Base-by-base conservation (phyloP, 768 basidiomycete species). In the Lactarius psammicola region DNA sequence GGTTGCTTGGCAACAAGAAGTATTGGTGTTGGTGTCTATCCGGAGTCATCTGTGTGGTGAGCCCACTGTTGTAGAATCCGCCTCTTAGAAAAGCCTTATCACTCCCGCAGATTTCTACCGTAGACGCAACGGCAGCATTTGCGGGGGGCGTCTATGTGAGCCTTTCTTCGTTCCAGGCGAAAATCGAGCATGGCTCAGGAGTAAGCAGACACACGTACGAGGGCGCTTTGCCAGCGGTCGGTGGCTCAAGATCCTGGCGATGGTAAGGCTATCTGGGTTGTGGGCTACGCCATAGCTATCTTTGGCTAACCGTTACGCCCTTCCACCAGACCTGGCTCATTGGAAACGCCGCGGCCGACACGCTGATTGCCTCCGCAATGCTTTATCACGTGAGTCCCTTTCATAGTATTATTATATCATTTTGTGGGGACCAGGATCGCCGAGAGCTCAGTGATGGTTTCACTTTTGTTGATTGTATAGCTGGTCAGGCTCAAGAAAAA, bases 311-410 rank as follows among this genome's bases (percentile, higher is more conserved):
- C 18, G 17, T 31, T 33, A 11, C 26, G 51, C 31, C 31, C 54
- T 8, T 26, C 28, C 23, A n/a, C 13, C 26, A 66, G 65, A 56
- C 18, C 6, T 66, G 65, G 65, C 34, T 66, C 17, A 26, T 42
- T 20, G 60, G 55, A 13, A 66, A 62, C 26, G 44, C 33, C 30
- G 3, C 30, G 3, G 18, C 56, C 4, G 66, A 67, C 20, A n/a
- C 44, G 13, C 56, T 65, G 2, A 65, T 67, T 17, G 42, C 63
- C 15, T 40, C 54, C 1, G 40, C 63, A 4, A 65, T 65, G 63
- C 15, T 59, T 28, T 67, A 65, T 28, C 4, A 54, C 17, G 63
- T 67, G 18, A 46, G 11, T 46, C 10, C 23, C 4, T 17, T 23
- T n/a, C 4, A n/a, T n/a, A n/a, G n/a, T n/a, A n/a, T n/a, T n/a